Evolutionary conservation across 192 early-diverging fungal genomes (phyloP), one percentile per base, ranked within the genome.

Genomic region (Martensiomyces pterosporus): DNA sequence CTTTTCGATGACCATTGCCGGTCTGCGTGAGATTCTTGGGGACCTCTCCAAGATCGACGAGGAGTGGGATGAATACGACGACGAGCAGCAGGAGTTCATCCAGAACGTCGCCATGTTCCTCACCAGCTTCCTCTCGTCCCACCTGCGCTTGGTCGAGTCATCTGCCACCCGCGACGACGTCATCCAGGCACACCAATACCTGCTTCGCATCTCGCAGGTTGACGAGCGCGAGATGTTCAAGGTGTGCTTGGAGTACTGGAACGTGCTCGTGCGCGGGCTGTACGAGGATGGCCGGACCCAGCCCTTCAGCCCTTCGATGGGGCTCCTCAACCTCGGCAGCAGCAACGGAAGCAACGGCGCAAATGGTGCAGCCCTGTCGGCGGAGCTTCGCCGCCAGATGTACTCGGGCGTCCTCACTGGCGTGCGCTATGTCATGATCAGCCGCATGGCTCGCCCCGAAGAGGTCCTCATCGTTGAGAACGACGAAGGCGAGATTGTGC

Each of bases 401-500:
- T 99, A 99, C 62, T 68, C 79, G n/a, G 82, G 85, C 27, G 73
- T 93, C 15, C 79, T 99, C 17, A 81, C 89, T 4, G 81, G 81
- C 22, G 79, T 99, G 44, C 90, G 97, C 37, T 76, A 86, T 8
- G 92, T 97, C 16, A 94, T 98, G 93, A 99, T 99, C 59, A 93
- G 94, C 62, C 80, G 89, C 46, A 99, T 99, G 97, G 95, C 94
- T 24, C 90, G 92, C 44, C 97, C 97, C 24, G 95, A 99, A 68
- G 97, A 99, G 78, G 90, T 94, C 6, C 77, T 99, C 24, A 86
- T 99, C 43, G 93, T 96, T 17, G 93, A 98, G 60, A 98, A 99
- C 67, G 97, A 99, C 49, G 94, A 99, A 60, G 97, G 97, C 36
- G 97, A 97, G 77, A 92, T 98, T 77, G 95, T 99, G 15, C 86